Evolutionary conservation across 345 rosid genomes (phyloP).

Genomic region (Theobroma cacao): DNA sequence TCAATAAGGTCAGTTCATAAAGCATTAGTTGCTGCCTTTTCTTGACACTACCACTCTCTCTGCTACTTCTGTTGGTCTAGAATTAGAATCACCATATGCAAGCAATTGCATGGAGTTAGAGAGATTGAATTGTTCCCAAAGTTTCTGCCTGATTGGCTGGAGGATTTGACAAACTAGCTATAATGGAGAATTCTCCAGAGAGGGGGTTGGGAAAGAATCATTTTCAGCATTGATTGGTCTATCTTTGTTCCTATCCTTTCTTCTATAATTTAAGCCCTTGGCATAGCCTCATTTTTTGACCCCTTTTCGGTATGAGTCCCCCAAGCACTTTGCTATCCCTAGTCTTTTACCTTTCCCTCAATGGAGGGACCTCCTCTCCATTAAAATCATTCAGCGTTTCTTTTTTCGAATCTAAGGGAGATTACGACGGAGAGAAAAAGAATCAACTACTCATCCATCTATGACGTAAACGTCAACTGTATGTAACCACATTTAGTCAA

Average conservation of each 20-base stretch:
- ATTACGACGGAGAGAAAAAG: background rate
- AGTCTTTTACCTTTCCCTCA: background rate
- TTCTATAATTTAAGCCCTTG: background rate
- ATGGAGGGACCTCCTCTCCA: slow-evolving; percentile 1
- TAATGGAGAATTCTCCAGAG: background rate
- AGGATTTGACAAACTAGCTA: background rate
- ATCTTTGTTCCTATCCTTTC: background rate
- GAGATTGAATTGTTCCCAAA: background rate
- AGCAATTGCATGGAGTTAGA: background rate
- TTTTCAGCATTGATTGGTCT: background rate
- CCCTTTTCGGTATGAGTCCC: background rate
- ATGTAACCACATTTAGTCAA: background rate
- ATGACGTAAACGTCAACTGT: background rate
- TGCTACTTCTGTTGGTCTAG: background rate
- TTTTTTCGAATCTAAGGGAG: background rate
- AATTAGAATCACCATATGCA: background rate
- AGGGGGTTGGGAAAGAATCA: slow-evolving; percentile 2
- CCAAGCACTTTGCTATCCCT: background rate
- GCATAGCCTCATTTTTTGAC: background rate
- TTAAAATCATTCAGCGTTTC: background rate
- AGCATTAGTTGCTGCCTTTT: background rate
- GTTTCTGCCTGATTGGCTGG: background rate
- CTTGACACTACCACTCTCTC: background rate
- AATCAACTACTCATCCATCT: background rate
- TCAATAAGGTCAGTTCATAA: background rate